Percentiles rank a stretch among this genome's conserved stretches.
Conservation (phyloP, 1,139 yeast genomes). For the Magnusiomyces fungicola region DNA sequence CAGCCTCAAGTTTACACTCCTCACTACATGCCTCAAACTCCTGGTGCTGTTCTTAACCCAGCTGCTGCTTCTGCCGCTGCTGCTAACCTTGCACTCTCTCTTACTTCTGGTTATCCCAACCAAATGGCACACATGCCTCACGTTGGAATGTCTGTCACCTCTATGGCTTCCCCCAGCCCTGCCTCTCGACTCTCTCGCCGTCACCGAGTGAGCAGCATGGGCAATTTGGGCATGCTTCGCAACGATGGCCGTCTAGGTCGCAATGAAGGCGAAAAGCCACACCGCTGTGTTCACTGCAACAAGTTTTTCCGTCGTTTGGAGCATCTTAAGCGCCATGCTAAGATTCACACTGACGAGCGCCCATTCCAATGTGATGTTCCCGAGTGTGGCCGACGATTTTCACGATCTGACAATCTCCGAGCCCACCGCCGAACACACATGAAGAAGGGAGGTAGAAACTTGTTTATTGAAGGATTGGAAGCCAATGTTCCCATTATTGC, state of each 20-base stretch:
- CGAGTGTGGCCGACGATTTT: constrained; percentile 66
- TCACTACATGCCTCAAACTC: too few relatives aligned
- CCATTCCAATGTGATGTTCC: constrained; percentile 65
- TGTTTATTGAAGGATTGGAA: constrained; percentile 41
- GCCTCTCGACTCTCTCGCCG: background rate
- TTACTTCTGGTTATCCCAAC: background rate
- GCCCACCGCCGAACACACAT: constrained; percentile 74
- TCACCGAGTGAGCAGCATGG: background rate
- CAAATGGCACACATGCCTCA: background rate
- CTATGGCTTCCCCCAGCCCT: background rate
- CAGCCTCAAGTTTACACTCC: constrained; percentile 7
- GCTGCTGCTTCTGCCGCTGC: constrained; percentile 15
- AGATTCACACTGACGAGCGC: constrained; percentile 82
- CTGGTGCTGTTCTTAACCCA: background rate
- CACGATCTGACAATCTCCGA: constrained; percentile 69
- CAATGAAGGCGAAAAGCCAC: constrained; percentile 44
- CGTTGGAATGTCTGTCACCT: background rate
- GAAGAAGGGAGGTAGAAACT: constrained; percentile 41
- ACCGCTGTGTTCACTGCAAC: constrained; percentile 54
- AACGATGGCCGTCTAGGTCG: background rate
- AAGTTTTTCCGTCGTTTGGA: constrained; percentile 87
- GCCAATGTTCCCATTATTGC: constrained; percentile 23
- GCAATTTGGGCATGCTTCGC: background rate
- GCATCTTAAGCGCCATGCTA: constrained; percentile 83
- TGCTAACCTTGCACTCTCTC: constrained; percentile 13